Percentiles rank a stretch among this genome's conserved stretches.
Evolutionary conservation across 2,329 filamentous ascomycete genomes (phyloP).

Genomic region (Parasarocladium wereldwijsianum): DNA sequence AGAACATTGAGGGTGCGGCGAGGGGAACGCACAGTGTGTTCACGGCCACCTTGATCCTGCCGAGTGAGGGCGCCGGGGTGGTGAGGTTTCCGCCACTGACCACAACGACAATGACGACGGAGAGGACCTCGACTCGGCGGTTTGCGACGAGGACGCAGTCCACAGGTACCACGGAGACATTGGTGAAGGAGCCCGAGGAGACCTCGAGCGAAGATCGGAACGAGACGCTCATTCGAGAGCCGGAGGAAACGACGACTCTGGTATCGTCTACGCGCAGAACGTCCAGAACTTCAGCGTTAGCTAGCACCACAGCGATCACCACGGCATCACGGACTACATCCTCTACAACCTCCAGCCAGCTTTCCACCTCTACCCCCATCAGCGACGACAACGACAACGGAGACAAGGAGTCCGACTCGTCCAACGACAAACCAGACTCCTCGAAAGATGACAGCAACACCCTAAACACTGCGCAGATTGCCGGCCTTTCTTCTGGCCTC

Average conservation of each 20-base stretch:
- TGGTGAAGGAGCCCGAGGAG: conserved; percentile 11
- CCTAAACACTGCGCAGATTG: conserved; percentile 32
- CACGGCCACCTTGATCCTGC: conserved; percentile 37
- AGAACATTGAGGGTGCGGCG: conserved; percentile 30
- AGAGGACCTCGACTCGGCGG: conserved; percentile 7
- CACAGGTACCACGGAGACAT: too few relatives aligned
- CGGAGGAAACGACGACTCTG: neutral
- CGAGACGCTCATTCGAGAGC: too few relatives aligned
- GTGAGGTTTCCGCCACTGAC: conserved; percentile 15
- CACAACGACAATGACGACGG: too few relatives aligned
- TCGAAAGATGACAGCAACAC: too few relatives aligned
- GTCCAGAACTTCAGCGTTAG: neutral
- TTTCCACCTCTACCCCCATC: conserved; percentile 6
- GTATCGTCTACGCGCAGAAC: neutral
- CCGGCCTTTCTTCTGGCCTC: conserved; percentile 42
- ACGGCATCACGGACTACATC: conserved; percentile 7
- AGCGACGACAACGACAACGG: conserved; percentile 5
- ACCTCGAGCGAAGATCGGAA: conserved; percentile 4
- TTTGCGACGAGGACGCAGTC: too few relatives aligned
- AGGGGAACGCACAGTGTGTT: conserved; percentile 43
- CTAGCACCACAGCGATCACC: conserved; percentile 5
- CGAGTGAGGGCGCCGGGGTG: conserved; percentile 13
- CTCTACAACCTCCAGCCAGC: too few relatives aligned
- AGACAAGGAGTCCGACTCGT: too few relatives aligned
- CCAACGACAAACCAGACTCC: too few relatives aligned